Percentiles rank a stretch among this genome's conserved stretches.
These are phyloP conservation scores for Hypoxylon perforatum DNA, from an alignment of 495 filamentous ascomycete genomes.

Conservation along the genomic window DNA sequence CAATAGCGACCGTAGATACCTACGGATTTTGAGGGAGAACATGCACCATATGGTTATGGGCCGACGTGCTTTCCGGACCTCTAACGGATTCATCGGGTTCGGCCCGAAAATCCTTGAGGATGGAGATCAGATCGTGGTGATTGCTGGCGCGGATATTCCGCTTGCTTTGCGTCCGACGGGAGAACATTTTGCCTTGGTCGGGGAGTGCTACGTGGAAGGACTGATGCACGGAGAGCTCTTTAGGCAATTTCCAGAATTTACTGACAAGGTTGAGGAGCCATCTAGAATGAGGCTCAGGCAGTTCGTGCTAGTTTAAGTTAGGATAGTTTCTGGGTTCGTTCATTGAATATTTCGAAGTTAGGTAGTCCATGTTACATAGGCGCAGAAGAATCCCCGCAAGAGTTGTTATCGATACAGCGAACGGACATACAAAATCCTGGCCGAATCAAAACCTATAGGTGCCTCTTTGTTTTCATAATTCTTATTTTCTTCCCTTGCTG, in stretches of 20 bases:
- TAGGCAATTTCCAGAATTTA: not conserved
- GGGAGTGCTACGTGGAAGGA: conserved; percentile 30
- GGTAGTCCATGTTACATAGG: too few relatives aligned
- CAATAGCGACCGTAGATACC: too few relatives aligned
- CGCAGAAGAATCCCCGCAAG: too few relatives aligned
- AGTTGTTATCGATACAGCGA: too few relatives aligned
- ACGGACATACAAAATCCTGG: too few relatives aligned
- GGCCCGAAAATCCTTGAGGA: not conserved
- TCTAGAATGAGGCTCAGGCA: not conserved
- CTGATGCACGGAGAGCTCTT: conserved; percentile 26
- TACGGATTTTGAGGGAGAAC: too few relatives aligned
- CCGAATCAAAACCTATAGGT: too few relatives aligned
- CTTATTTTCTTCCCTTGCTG: too few relatives aligned
- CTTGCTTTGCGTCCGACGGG: conserved; percentile 18
- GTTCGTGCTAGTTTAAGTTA: not conserved
- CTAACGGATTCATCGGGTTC: conserved; percentile 4
- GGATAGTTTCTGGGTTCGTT: too few relatives aligned
- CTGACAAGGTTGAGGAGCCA: not conserved
- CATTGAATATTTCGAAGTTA: too few relatives aligned
- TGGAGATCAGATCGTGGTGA: conserved; percentile 26
- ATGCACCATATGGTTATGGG: not conserved
- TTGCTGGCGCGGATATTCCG: conserved; percentile 25
- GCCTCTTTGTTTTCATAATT: too few relatives aligned
- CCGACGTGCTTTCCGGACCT: not conserved
- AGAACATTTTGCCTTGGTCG: conserved; percentile 17